phyloP scores from a whole-genome alignment of 2,329 filamentous ascomycete genomes.

The Calonectria pseudoreteaudii region DNA sequence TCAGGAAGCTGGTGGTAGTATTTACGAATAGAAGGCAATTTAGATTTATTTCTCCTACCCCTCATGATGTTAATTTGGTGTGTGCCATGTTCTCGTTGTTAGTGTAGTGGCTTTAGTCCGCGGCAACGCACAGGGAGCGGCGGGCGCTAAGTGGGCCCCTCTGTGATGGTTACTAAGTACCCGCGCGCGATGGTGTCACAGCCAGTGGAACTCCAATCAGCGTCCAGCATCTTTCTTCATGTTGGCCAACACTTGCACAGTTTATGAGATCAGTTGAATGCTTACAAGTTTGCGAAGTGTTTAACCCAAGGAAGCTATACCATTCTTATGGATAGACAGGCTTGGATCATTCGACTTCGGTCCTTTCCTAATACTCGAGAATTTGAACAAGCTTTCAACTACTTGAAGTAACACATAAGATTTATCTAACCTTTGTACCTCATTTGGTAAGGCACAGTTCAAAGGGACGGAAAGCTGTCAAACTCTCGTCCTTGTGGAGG shows the following conservation, averaged over 20 bases:
- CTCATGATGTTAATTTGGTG: background rate
- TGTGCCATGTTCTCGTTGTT: background rate
- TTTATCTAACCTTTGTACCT: background rate
- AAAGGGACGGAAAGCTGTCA: background rate
- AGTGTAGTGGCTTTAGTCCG: background rate
- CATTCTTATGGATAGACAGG: background rate
- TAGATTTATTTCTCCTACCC: background rate
- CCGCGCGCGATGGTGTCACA: background rate
- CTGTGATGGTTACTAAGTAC: background rate
- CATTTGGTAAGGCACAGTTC: background rate
- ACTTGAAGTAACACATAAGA: background rate
- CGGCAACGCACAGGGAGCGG: background rate
- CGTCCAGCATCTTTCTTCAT: background rate
- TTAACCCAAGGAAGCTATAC: background rate
- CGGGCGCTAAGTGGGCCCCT: background rate
- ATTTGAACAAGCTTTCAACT: background rate
- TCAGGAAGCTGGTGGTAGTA: background rate
- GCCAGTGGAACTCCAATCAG: background rate
- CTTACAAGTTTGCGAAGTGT: background rate
- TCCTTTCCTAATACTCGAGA: background rate
- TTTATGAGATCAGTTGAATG: background rate
- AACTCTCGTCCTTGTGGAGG: background rate
- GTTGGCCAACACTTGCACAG: background rate
- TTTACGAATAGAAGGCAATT: background rate
- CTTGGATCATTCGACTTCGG: background rate